phyloP scores from a whole-genome alignment of 371 early-diverging fungal species.

The Syncephalastrum racemosum region DNA sequence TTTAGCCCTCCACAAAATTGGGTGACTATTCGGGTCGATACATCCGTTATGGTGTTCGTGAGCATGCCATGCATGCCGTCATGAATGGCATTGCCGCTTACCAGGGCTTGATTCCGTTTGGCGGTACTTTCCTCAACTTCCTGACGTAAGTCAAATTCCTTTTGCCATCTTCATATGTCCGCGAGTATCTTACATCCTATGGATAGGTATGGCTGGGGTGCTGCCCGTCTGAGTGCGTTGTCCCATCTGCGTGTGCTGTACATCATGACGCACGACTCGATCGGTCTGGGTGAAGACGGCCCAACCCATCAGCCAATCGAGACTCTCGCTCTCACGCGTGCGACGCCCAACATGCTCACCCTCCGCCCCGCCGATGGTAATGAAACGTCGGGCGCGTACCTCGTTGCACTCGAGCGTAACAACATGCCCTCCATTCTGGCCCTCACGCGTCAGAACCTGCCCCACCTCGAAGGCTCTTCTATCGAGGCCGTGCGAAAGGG shows the following conservation, averaged over 20 bases:
- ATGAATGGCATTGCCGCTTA: slow-evolving; percentile 96
- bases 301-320: slow-evolving; percentile 99
- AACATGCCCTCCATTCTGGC: slow-evolving; percentile 85
- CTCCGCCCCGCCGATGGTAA: slow-evolving; percentile 97
- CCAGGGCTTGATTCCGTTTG: slow-evolving; percentile 89
- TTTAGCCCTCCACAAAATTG: slow-evolving; percentile 57
- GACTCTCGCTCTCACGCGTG: slow-evolving; percentile 88
- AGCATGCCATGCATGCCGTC: slow-evolving; percentile 98
- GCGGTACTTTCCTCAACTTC: slow-evolving; percentile 98
- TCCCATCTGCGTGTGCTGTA: slow-evolving; percentile 86
- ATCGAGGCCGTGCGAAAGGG: slow-evolving; percentile 75
- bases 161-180: not conserved
- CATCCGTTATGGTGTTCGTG: slow-evolving; percentile 98
- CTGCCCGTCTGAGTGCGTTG: slow-evolving; percentile 91
- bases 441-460: slow-evolving; percentile 93
- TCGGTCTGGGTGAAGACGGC: slow-evolving; percentile 98
- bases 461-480: slow-evolving; percentile 86
- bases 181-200: too few species aligned
- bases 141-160: slow-evolving; percentile 41
- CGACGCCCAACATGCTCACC: slow-evolving; percentile 88
- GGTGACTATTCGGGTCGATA: slow-evolving; percentile 90
- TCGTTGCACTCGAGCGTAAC: slow-evolving; percentile 69
- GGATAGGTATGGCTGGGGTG: slow-evolving; percentile 69
- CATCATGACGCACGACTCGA: slow-evolving; percentile 99
- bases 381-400: slow-evolving; percentile 91